Evolutionary conservation across 2,329 filamentous ascomycete genomes (phyloP).

Genomic region (Plenodomus lindquistii): DNA sequence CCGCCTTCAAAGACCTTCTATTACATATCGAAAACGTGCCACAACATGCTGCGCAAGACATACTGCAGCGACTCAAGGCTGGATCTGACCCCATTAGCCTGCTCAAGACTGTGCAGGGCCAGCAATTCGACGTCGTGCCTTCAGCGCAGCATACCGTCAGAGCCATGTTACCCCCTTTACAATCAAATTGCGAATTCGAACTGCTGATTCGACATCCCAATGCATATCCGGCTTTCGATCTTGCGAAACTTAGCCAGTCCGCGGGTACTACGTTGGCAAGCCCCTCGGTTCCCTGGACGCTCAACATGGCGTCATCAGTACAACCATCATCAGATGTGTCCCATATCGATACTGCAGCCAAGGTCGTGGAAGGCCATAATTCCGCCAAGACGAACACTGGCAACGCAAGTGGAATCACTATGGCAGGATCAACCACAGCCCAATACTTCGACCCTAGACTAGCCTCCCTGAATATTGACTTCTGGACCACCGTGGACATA

Average conservation of each 20-base stretch:
- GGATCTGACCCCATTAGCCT: conserved; percentile 8
- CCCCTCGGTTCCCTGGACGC: background rate
- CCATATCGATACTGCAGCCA: too few relatives aligned
- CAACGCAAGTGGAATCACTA: too few relatives aligned
- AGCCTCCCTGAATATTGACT: conserved; percentile 8
- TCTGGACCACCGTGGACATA: conserved; percentile 13
- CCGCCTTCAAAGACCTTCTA: conserved; percentile 8
- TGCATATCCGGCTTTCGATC: conserved; percentile 10
- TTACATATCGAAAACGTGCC: conserved; percentile 7
- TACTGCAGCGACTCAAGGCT: conserved; percentile 8
- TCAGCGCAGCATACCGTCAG: conserved; percentile 12
- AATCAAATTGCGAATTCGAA: conserved; percentile 16
- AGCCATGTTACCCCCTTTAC: conserved; percentile 9
- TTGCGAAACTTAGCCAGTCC: background rate
- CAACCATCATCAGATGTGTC: too few relatives aligned
- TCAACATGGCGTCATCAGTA: too few relatives aligned
- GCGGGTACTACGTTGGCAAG: background rate
- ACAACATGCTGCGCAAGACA: conserved; percentile 8
- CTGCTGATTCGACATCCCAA: conserved; percentile 12
- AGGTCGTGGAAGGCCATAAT: too few relatives aligned
- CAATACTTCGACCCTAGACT: conserved; percentile 13
- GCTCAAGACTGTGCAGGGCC: conserved; percentile 9
- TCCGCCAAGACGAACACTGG: too few relatives aligned
- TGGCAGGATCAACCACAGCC: background rate
- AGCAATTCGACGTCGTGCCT: conserved; percentile 1